Evolutionary conservation across 2,329 filamentous ascomycete species (phyloP), one percentile per base, ranked within the genome.

Genomic region (Colletotrichum horii): DNA sequence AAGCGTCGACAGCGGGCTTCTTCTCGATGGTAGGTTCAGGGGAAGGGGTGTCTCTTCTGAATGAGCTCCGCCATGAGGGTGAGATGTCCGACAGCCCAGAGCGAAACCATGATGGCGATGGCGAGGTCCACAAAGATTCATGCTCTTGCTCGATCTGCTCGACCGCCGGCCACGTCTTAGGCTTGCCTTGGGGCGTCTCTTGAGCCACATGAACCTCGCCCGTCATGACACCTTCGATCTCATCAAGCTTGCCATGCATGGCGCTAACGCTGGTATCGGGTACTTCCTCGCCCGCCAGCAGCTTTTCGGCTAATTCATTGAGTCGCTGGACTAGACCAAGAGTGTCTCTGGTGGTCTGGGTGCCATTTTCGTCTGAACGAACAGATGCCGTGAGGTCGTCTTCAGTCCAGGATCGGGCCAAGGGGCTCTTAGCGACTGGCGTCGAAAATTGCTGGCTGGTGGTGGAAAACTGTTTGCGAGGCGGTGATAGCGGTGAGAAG

Each of bases 11-110:
- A 16, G 70, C 75, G 16, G 77, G 75, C 38, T 77, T 75, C 38
- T 72, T 76, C 19, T 74, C 70, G 4, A 66, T 34, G 7, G 67
- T 68, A 32, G 77, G 71, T 43, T 76, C 65, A 9, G 69, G 67
- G 2, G 66, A 58, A 26, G 69, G 75, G 12, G 65, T 69, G 16
- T 82, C 80, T 66, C 81, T 80, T 67, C 81, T 79, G 36, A 76
- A 76, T 22, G 74, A 76, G 64, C 74, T 76, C 22, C 74, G 70
- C 32, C 83, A 80, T 58, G 84, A 83, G 32, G 83, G 81, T 9
- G 84, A 86, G 56, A 86, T 78, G 74, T 86, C 84, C 34, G 85
- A 85, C 70, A 85, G 85, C 62, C 83, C 83, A 16, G 83, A 84
- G 66, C 84, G 83, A 71, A 85, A 82, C 43, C 84, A 76, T 14